Evolutionary conservation across 2,329 filamentous ascomycete species (phyloP).

Genomic region (Curvularia hawaiiensis): DNA sequence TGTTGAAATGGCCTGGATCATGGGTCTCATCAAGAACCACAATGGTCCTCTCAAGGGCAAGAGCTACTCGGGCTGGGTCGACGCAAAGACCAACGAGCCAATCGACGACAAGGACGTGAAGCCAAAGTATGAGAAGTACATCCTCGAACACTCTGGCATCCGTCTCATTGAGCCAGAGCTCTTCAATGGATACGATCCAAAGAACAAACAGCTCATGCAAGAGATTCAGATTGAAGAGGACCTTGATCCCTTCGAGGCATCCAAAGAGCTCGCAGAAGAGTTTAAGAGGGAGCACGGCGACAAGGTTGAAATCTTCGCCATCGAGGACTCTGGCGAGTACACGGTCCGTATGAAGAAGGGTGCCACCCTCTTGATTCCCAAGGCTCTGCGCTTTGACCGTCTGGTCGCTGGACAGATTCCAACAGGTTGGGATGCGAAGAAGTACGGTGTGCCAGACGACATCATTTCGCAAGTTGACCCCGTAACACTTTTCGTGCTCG

Average conservation of each 20-base stretch:
- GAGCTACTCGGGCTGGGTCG: constrained; percentile 96
- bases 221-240: constrained; percentile 98
- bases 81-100: constrained; percentile 90
- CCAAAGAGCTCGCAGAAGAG: constrained; percentile 95
- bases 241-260: constrained; percentile 94
- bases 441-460: constrained; percentile 95
- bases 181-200: constrained; percentile 95
- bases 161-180: constrained; percentile 97
- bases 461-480: constrained; percentile 98
- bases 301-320: constrained; percentile 97
- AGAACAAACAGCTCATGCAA: constrained; percentile 97
- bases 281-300: constrained; percentile 97
- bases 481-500: constrained; percentile 92
- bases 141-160: constrained; percentile 95
- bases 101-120: constrained; percentile 99
- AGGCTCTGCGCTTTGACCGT: constrained; percentile 95
- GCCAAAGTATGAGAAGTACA: constrained; percentile 94
- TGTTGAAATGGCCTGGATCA: constrained; percentile 99
- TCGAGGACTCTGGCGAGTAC: constrained; percentile 90
- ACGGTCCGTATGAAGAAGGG: constrained; percentile 95
- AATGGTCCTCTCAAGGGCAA: constrained; percentile 96
- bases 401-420: constrained; percentile 97
- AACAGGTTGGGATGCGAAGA: constrained; percentile 95
- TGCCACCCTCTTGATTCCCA: constrained; percentile 91
- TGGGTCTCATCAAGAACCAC: constrained; percentile 99